Base-by-base conservation (phyloP, 179 eudicot genomes). In the Corrigiola litoralis region DNA sequence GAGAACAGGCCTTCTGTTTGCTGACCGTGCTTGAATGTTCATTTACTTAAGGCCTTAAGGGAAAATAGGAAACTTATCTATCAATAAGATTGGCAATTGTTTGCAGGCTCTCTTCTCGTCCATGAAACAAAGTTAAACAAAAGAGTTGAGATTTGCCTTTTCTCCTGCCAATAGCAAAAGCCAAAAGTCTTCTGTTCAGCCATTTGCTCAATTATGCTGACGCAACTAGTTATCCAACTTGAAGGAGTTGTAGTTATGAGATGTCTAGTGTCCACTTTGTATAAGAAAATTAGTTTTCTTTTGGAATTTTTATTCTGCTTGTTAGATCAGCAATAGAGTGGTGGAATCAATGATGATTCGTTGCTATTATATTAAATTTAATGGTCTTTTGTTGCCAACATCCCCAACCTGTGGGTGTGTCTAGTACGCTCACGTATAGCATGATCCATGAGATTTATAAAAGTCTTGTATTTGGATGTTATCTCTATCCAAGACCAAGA, bases 251-350 rank as follows among this genome's bases (percentile, higher is more conserved):
- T 38, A 4, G 24, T 28, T 56, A 64, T 70, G 75, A 56, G 24
- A 57, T 71, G 70, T 71, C 75, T 65, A 64, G 61, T 61, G 66
- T 29, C 70, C 75, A 71, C 70, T 71, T 63, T 24, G 25, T 42
- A 61, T 40, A 41, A 48, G 49, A 41, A 33, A 33, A 25, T 17
- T 3, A 16, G n/a, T 38, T 31, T 54, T 32, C 29, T 31, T 40
- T 37, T 16, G 5, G 6, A 3, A 4, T 25, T 36, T 38, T 66
- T 49, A 52, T 14, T 3, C 29, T 38, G 40, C 36, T 65, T 37
- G 32, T 34, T 38, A 34, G 47, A 36, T 38, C 10, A 13, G 17
- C 48, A 23, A 29, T 45, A 40, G 4, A 47, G 49, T 68, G 60
- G 40, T 29, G 14, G 14, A 6, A 61, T 29, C 33, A 48, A 46